Evolutionary conservation across 768 basidiomycete species (phyloP).

Genomic region (Xanthoconium stramineum): DNA sequence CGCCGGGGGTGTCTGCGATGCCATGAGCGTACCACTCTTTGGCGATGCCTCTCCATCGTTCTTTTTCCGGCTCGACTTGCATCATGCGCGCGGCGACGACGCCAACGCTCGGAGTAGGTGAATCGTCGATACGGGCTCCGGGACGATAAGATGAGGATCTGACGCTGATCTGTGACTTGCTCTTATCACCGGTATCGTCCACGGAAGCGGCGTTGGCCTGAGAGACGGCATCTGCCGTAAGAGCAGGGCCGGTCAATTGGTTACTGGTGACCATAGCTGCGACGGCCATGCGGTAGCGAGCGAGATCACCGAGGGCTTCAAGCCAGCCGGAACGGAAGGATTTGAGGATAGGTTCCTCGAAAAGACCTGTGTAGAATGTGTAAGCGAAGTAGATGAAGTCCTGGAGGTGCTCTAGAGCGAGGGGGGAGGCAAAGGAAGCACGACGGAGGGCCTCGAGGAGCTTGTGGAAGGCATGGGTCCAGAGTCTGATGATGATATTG

Average conservation of each 20-base stretch:
- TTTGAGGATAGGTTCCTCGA: conserved; percentile 73
- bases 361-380: conserved; percentile 84
- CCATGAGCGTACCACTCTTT: conserved; percentile 92
- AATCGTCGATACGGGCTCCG: conserved; percentile 59
- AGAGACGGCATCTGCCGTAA: conserved; percentile 58
- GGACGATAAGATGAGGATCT: conserved; percentile 43
- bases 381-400: conserved; percentile 97
- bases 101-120: conserved; percentile 77
- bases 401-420: conserved; percentile 85
- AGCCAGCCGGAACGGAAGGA: conserved; percentile 85
- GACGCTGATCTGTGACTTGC: conserved; percentile 28
- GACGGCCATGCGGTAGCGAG: conserved; percentile 93
- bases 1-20: conserved; percentile 86
- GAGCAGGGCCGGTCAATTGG: conserved; percentile 37
- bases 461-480: conserved; percentile 89
- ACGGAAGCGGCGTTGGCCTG: conserved; percentile 38
- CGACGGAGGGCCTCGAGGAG: conserved; percentile 88
- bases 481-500: conserved; percentile 91
- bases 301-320: conserved; percentile 94
- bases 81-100: conserved; percentile 75
- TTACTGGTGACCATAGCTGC: conserved; percentile 72
- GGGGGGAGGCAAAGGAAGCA: conserved; percentile 61
- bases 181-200: conserved; percentile 30
- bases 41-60: conserved; percentile 87
- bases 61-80: conserved; percentile 88